Base-by-base conservation (phyloP, 2,329 filamentous ascomycete species). In the Hypoxylon sp. region DNA sequence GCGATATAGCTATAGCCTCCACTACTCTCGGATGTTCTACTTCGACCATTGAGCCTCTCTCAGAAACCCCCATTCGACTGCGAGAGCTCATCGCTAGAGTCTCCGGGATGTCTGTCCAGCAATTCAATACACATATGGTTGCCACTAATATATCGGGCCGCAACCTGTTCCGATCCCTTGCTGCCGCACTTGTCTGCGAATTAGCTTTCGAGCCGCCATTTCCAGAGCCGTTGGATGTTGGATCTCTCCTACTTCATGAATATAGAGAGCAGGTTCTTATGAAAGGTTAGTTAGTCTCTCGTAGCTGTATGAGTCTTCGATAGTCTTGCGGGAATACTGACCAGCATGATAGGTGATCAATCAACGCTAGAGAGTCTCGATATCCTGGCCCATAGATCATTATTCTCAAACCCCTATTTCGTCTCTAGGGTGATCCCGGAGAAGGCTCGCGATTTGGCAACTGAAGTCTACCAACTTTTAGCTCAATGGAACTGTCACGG, bases 211-310 rank as follows among this genome's bases (percentile, higher is more conserved):
- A 46, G 41, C 41, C 20, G 20, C 15, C 41, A 3, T 46, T 46
- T 15, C 41, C 41, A 5, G 41, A 46, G 19, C 20, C 41, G 4
- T 26, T 24, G 10, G 41, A 46, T 46, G 41, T 46, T 26, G 30
- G 19, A n/a, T 37, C 30, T 15, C 48, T 51, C 39, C 48, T 51
- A n/a, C 48, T 37, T 20, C 48, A 39, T 51, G 19, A 11, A 51
- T 26, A 39, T 19, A 39, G 48, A 34, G 26, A 37, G 15, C 48
- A 26, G 10, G 10, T 46, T 24, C 7, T 26, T 19, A 46, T 46
- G 11, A 19, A 46, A 46, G 41, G 41, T 46, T 19, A 46, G 41
- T 13, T 22, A 26, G 20, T 46, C 22, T 46, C 41, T 26, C 24
- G 41, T 19, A 46, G 39, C 8, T 24, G 19, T 46, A 19, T 26